These are phyloP conservation scores for Hanseniaspora jakobsenii DNA, from an alignment of 805 yeast genomes.

Conservation along the genomic window DNA sequence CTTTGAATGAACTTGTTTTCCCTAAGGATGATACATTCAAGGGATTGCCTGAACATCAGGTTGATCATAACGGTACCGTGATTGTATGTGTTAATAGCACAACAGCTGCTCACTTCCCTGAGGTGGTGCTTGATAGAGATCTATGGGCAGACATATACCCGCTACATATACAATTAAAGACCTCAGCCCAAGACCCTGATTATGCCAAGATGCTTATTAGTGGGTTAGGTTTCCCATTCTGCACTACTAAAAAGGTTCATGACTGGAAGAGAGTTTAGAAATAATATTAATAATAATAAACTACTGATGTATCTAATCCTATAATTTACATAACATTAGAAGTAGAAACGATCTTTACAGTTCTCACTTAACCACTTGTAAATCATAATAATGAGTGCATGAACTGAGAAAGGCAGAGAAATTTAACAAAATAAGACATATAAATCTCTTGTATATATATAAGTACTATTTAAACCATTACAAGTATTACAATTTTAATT, in stretches of 20 bases:
- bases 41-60: constrained; percentile 65
- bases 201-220: constrained; percentile 80
- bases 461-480: no score
- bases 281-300: no score
- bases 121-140: constrained; percentile 80
- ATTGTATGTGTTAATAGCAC: constrained; percentile 72
- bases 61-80: constrained; percentile 77
- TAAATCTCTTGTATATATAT: no score
- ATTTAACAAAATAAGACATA: no score
- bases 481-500: no score
- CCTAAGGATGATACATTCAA: constrained; percentile 83
- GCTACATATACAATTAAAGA: constrained; percentile 70
- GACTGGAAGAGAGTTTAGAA: constrained; percentile 18
- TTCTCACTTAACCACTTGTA: no score
- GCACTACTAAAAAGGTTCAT: constrained; percentile 36
- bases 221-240: constrained; percentile 71
- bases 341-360: no score
- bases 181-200: constrained; percentile 78
- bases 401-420: no score
- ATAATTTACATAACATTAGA: no score
- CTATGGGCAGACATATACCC: constrained; percentile 81
- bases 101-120: constrained; percentile 78
- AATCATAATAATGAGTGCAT: no score
- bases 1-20: constrained; percentile 80
- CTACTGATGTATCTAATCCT: no score